Percentiles rank a stretch among this genome's conserved stretches.
Evolutionary conservation across 495 filamentous ascomycete genomes (phyloP).

Genomic region (Trichocladium antarcticum): DNA sequence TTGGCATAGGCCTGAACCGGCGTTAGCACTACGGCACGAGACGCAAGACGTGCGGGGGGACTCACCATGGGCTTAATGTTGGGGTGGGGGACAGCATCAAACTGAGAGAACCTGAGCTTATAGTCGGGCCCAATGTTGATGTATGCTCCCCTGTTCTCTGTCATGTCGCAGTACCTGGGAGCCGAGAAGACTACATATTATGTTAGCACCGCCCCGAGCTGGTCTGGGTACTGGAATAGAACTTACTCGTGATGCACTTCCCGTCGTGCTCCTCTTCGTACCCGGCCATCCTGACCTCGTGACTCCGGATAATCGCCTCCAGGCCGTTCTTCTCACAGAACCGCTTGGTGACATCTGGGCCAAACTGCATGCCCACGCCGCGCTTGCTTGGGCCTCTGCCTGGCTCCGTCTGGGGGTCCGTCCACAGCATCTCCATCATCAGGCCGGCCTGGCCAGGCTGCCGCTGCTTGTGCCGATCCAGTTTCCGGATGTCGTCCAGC

Average conservation of each 20-base stretch:
- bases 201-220: constrained; percentile 13
- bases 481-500: constrained; percentile 83
- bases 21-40: background rate
- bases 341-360: constrained; percentile 88
- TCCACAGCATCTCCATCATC: constrained; percentile 99
- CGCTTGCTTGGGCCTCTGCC: constrained; percentile 92
- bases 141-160: constrained; percentile 95
- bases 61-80: constrained; percentile 88
- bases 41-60: background rate
- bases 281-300: constrained; percentile 95
- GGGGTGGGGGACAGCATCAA: constrained; percentile 93
- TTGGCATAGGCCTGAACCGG: constrained; percentile 60
- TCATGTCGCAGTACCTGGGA: constrained; percentile 93
- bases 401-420: constrained; percentile 76
- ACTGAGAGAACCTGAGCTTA: constrained; percentile 82
- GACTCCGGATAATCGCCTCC: constrained; percentile 88
- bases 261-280: constrained; percentile 98
- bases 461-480: constrained; percentile 81
- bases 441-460: constrained; percentile 92
- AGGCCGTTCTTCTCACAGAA: constrained; percentile 96
- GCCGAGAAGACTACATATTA: constrained; percentile 72
- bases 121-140: constrained; percentile 93
- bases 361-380: constrained; percentile 92
- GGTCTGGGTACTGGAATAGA: background rate
- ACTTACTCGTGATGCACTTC: constrained; percentile 79